Percentiles rank a stretch among this genome's conserved stretches.
Conservation (phyloP, 2,329 filamentous ascomycete species). For the Teratosphaeria pseudoeucalypti region DNA sequence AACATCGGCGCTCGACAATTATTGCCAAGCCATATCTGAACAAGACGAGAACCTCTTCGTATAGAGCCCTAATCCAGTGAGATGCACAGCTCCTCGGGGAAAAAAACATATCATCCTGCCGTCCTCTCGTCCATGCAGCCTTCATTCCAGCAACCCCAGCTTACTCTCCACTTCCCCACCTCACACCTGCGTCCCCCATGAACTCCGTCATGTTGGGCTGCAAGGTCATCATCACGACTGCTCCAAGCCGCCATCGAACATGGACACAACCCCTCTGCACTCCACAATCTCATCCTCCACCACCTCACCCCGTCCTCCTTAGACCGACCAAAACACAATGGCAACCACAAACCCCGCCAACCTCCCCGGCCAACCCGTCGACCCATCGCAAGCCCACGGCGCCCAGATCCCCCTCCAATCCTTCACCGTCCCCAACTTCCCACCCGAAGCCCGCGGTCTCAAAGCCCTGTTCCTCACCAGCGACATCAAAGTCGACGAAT, state of each 20-base stretch:
- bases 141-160: background rate
- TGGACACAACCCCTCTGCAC: background rate
- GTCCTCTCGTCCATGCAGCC: background rate
- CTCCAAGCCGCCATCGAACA: background rate
- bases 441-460: conserved; percentile 32
- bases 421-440: conserved; percentile 38
- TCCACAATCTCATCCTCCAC: background rate
- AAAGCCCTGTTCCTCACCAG: conserved; percentile 38
- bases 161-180: background rate
- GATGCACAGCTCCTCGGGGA: no score
- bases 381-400: conserved; percentile 26
- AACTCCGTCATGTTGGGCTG: background rate
- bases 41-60: no score
- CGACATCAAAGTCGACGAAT: conserved; percentile 39
- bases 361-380: conserved; percentile 11
- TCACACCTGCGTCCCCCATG: background rate
- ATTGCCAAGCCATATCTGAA: no score
- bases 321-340: conserved; percentile 1
- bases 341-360: conserved; percentile 10
- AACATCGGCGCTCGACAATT: no score
- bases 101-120: background rate
- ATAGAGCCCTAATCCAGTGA: no score
- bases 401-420: conserved; percentile 38
- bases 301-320: background rate
- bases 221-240: background rate